Conservation (phyloP, 116 monocot species). For the Dioscorea cayenensis region DNA sequence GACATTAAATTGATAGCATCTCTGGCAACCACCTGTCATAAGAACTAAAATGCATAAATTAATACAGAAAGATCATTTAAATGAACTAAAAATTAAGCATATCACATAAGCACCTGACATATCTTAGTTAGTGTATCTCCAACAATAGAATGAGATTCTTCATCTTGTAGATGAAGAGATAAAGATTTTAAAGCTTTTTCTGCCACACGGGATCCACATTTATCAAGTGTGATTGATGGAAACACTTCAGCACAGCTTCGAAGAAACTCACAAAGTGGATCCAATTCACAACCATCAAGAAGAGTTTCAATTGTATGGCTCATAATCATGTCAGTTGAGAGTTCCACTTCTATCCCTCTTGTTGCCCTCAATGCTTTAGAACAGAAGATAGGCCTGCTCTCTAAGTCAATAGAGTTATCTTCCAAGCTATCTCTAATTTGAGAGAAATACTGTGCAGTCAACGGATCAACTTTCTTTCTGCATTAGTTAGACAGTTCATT, state of each 20-base stretch:
- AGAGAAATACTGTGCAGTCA: slow-evolving; percentile 74
- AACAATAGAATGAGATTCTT: slow-evolving; percentile 40
- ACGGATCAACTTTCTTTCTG: slow-evolving; percentile 85
- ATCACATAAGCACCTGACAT: slow-evolving; percentile 47
- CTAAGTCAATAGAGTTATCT: slow-evolving; percentile 52
- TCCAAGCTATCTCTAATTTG: slow-evolving; percentile 76
- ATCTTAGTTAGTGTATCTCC: slow-evolving; percentile 60
- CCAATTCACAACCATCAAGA: slow-evolving; percentile 85
- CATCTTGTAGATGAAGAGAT: slow-evolving; percentile 53
- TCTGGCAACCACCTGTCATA: slow-evolving; percentile 49
- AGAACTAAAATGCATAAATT: neutral
- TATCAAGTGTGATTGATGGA: slow-evolving; percentile 60
- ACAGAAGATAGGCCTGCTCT: slow-evolving; percentile 61
- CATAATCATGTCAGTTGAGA: slow-evolving; percentile 69
- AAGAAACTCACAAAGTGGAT: slow-evolving; percentile 77
- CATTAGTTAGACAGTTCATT: neutral
- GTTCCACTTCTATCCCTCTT: slow-evolving; percentile 82
- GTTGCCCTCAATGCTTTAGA: slow-evolving; percentile 81
- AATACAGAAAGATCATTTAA: neutral
- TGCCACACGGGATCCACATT: slow-evolving; percentile 81
- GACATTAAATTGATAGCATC: slow-evolving; percentile 60
- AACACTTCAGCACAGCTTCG: slow-evolving; percentile 38
- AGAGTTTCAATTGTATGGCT: slow-evolving; percentile 76
- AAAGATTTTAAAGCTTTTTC: slow-evolving; percentile 84
- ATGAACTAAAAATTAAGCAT: neutral